Evolutionary conservation across 352 stramenopile genomes (phyloP), one percentile per base, ranked within the genome.

Genomic region (Globisporangium spiculum): DNA sequence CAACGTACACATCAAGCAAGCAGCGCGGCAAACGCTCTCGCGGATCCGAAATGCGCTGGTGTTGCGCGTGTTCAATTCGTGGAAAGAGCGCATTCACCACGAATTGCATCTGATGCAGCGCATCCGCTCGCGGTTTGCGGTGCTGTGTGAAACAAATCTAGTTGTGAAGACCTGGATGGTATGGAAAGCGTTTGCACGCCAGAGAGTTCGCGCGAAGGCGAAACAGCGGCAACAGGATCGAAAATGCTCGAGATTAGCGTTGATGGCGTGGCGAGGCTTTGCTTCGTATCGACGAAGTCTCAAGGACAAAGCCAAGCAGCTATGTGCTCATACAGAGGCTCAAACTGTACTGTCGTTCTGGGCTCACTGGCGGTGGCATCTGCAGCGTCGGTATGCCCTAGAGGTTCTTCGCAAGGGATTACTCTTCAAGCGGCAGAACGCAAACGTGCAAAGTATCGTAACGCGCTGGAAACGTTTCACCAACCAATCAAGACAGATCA

Each of bases 1-100:
- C 9, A 24, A 14, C 6, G 18, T 50, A 9, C 41, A 30, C 3
- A 16, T 32, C 16, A 36, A 36, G 16, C 41, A 53, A 6, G 9
- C 9, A 7, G 30, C 44, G 0, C 12, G 44, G 7, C 27, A n/a
- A 10, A 36, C 65, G 4, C 38, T 60, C n/a, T 16, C 6, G 12
- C 38, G 56, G 59, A 52, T 76, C 26, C 50, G 70, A 41, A 67
- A 56, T 27, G 20, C 34, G 26, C 67, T 70, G 1, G 34, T 84
- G 6, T 22, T 44, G 24, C 69, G 66, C 1, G 63, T 84, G 0
- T 81, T 88, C 46, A 75, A 75, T 22, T 65, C 79, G 18, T 90
- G 79, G 81, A 86, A 71, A 52, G 30, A 64, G 16, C 36, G 66
- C 2, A 71, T 75, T 3, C 1, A 64, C 6, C 55, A 56, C 4